Evolutionary conservation across 2,329 filamentous ascomycete genomes (phyloP).

Genomic region (Waltergamsia citrina): DNA sequence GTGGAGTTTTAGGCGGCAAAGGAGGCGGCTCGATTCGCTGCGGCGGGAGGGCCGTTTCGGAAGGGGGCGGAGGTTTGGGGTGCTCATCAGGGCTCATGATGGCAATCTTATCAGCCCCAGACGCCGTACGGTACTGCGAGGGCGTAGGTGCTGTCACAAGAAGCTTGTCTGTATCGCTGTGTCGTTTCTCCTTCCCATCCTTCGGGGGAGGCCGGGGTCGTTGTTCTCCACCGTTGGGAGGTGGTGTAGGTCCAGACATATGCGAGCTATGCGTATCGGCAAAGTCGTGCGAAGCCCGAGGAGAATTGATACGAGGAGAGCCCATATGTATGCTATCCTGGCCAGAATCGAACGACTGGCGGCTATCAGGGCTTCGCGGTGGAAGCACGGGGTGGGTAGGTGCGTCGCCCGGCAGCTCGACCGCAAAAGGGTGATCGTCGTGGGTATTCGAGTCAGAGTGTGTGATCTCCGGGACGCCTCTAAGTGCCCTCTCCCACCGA

Average conservation of each 20-base stretch:
- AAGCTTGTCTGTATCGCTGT: conserved; percentile 43
- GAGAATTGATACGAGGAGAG: conserved; percentile 8
- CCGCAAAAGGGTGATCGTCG: conserved; percentile 36
- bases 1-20: conserved; percentile 67
- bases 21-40: conserved; percentile 54
- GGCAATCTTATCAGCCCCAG: conserved; percentile 59
- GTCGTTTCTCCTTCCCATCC: conserved; percentile 8
- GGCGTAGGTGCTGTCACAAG: conserved; percentile 48
- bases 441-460: conserved; percentile 26
- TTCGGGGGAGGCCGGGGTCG: conserved; percentile 11
- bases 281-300: conserved; percentile 1
- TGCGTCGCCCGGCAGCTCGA: conserved; percentile 49
- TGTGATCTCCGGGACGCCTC: conserved; percentile 29
- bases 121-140: conserved; percentile 45
- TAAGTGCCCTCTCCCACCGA: conserved; percentile 46
- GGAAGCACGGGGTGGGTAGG: conserved; percentile 28
- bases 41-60: conserved; percentile 18
- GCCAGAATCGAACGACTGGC: conserved; percentile 49
- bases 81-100: conserved; percentile 52
- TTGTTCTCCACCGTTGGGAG: background rate
- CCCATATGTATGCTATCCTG: conserved; percentile 36
- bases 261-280: background rate
- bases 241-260: background rate
- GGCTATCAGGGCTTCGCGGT: conserved; percentile 28
- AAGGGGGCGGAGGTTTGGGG: conserved; percentile 25